Evolutionary conservation across 768 basidiomycete genomes (phyloP).

Genomic region (Lactarius vividus): DNA sequence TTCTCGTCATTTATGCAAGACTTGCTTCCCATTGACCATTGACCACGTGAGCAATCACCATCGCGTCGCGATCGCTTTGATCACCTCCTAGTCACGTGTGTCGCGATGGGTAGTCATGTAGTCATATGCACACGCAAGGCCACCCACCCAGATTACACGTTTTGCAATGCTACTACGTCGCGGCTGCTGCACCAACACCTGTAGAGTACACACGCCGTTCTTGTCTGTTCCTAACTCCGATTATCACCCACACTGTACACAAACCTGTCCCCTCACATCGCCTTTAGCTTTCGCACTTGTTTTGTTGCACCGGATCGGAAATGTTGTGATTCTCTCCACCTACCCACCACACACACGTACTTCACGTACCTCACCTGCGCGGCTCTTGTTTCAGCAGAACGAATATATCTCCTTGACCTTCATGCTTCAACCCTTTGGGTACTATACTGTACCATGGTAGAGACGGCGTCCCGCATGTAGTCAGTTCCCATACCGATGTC

Average conservation of each 20-base stretch:
- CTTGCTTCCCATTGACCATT: conserved; percentile 7
- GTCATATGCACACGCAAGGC: not conserved
- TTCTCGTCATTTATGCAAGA: not conserved
- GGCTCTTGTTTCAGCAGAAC: not conserved
- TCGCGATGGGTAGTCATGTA: conserved; percentile 14
- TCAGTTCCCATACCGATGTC: not conserved
- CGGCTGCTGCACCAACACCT: not conserved
- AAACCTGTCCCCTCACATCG: conserved; percentile 12
- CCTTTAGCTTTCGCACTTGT: conserved; percentile 25
- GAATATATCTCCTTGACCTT: conserved; percentile 8
- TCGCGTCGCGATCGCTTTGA: conserved; percentile 20
- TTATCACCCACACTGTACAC: conserved; percentile 2
- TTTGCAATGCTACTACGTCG: not conserved
- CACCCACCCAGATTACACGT: not conserved
- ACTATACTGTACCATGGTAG: conserved; percentile 2
- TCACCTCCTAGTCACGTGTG: conserved; percentile 22
- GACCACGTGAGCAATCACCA: conserved; percentile 7
- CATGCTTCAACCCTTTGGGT: not conserved
- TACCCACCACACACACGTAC: not conserved
- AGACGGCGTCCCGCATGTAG: conserved; percentile 10
- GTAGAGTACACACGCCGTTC: not conserved
- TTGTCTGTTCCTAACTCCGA: not conserved
- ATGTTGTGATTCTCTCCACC: conserved; percentile 7
- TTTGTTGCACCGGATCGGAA: conserved; percentile 21
- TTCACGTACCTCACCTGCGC: conserved; percentile 7